Evolutionary conservation across 1,139 yeast species (phyloP).

Genomic region (Schwanniomyces etchellsii): DNA sequence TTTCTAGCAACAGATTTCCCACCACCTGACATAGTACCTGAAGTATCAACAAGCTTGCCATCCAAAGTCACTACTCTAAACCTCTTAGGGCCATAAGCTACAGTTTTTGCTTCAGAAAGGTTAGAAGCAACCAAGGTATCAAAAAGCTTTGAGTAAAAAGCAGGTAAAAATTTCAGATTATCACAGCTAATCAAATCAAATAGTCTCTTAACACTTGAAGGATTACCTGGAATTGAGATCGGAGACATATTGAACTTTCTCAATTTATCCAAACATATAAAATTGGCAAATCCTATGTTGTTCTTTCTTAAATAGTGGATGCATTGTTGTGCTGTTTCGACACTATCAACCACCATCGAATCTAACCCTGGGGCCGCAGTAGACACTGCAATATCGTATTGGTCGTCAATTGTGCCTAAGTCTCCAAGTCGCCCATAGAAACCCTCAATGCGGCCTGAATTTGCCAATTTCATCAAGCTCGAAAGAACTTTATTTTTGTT

Average conservation of each 20-base stretch:
- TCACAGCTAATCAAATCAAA: constrained; percentile 75
- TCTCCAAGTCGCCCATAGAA: constrained; percentile 90
- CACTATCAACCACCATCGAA: constrained; percentile 91
- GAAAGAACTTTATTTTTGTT: constrained; percentile 71
- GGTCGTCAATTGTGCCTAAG: constrained; percentile 79
- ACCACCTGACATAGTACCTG: constrained; percentile 98
- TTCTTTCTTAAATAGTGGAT: constrained; percentile 81
- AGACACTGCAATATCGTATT: constrained; percentile 88
- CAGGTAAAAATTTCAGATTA: constrained; percentile 69
- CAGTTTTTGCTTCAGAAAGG: constrained; percentile 74
- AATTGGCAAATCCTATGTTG: constrained; percentile 84
- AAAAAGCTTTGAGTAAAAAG: constrained; percentile 80
- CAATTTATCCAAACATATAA: constrained; percentile 73
- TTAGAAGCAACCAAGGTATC: constrained; percentile 85
- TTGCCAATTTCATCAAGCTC: constrained; percentile 63
- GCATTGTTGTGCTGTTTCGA: constrained; percentile 89
- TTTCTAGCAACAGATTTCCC: constrained; percentile 66
- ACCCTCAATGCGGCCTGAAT: constrained; percentile 80
- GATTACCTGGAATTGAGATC: constrained; percentile 61
- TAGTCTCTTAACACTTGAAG: constrained; percentile 71
- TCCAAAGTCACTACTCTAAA: constrained; percentile 90
- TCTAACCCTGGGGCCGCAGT: constrained; percentile 92
- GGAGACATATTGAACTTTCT: constrained; percentile 54
- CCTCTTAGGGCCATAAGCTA: constrained; percentile 79
- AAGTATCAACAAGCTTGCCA: constrained; percentile 89